A percentile compares a stretch with the other conserved stretches of the same genome.
Conservation (phyloP, 805 yeast species). For the Saturnispora kantuleensis region DNA sequence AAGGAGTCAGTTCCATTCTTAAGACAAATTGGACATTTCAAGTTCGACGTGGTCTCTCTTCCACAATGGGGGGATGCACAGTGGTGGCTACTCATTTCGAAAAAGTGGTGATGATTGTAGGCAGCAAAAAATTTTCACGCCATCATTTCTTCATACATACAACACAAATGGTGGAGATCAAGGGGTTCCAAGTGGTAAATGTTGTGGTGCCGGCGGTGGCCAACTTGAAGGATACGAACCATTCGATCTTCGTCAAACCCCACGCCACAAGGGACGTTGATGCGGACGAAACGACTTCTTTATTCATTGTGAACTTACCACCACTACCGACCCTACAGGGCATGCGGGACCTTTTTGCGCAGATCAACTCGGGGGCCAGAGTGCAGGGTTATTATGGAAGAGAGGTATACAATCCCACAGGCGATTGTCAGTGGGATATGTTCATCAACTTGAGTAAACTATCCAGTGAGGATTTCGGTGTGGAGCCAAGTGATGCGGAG, state of each 20-base stretch:
- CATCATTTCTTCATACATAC: not conserved
- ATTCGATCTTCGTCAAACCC: constrained; percentile 57
- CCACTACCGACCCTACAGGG: constrained; percentile 42
- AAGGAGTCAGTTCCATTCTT: constrained; percentile 52
- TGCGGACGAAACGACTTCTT: constrained; percentile 36
- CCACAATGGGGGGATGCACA: constrained; percentile 85
- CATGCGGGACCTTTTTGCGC: constrained; percentile 47
- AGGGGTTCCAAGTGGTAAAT: constrained; percentile 47
- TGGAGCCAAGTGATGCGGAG: constrained; percentile 25
- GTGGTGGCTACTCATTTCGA: not conserved
- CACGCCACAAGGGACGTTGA: constrained; percentile 38
- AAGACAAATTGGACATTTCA: constrained; percentile 89
- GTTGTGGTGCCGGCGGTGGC: constrained; percentile 30
- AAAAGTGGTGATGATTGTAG: not conserved
- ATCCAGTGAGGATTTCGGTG: constrained; percentile 40
- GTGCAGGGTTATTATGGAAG: constrained; percentile 33
- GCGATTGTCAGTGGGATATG: constrained; percentile 27
- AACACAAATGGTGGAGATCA: constrained; percentile 27
- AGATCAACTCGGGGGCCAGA: constrained; percentile 55
- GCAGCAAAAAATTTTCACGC: not conserved
- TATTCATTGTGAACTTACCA: constrained; percentile 77
- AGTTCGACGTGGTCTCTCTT: constrained; percentile 58
- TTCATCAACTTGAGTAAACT: constrained; percentile 46
- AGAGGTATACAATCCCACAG: constrained; percentile 25
- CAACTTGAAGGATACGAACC: constrained; percentile 23